Conservation (phyloP, 208 protist genomes). For the Trypanosoma congolense region DNA sequence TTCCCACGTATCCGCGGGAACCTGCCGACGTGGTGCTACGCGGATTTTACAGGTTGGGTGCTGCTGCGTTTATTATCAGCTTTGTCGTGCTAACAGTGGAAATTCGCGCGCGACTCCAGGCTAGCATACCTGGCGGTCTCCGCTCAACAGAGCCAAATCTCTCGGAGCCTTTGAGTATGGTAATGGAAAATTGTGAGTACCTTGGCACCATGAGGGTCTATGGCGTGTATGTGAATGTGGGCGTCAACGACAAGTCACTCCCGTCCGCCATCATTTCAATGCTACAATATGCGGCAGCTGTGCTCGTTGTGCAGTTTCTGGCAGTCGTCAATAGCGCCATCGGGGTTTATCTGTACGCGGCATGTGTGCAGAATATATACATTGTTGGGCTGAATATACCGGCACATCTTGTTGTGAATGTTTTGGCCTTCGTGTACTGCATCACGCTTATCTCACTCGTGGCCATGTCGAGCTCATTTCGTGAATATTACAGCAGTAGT, state of each 20-base stretch:
- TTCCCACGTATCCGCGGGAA: slow-evolving; percentile 61
- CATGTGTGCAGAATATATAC: slow-evolving; percentile 59
- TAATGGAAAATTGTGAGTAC: slow-evolving; percentile 66
- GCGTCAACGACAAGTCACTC: slow-evolving; percentile 39
- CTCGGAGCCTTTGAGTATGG: slow-evolving; percentile 22
- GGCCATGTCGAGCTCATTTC: slow-evolving; percentile 45
- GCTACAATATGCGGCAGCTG: slow-evolving; percentile 46
- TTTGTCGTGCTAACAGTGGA: slow-evolving; percentile 62
- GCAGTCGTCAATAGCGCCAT: slow-evolving; percentile 47
- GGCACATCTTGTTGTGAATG: slow-evolving; percentile 64
- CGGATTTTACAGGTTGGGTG: slow-evolving; percentile 53
- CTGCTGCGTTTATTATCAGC: slow-evolving; percentile 32
- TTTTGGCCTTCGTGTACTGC: slow-evolving; percentile 50
- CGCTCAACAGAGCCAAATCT: neutral
- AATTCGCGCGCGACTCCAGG: slow-evolving; percentile 52
- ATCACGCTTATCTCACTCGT: slow-evolving; percentile 52
- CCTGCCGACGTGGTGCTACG: slow-evolving; percentile 64
- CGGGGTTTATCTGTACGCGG: slow-evolving; percentile 45
- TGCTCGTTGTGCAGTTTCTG: slow-evolving; percentile 75
- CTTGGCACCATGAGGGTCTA: slow-evolving; percentile 34
- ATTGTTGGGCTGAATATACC: slow-evolving; percentile 73
- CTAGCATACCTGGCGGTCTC: slow-evolving; percentile 63
- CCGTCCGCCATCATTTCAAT: slow-evolving; percentile 52
- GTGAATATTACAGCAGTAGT: slow-evolving; percentile 42
- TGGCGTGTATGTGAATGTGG: slow-evolving; percentile 24